Percentiles rank a stretch among this genome's conserved stretches.
Evolutionary conservation across 805 yeast genomes (phyloP).

Genomic region (Yarrowia hollandica): DNA sequence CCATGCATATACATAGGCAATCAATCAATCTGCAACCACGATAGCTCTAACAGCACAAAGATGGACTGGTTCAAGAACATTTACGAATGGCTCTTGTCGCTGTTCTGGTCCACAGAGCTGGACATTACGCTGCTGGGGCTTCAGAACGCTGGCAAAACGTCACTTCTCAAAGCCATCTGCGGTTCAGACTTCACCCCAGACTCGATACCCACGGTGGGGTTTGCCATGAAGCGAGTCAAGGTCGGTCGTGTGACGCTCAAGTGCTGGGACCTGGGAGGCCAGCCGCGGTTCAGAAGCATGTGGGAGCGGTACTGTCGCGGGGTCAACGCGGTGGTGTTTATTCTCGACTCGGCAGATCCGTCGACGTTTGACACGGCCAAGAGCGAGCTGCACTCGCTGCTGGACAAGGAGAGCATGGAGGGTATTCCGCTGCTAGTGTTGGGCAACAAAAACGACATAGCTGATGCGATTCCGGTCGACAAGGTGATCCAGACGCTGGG

Average conservation of each 20-base stretch:
- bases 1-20: no score
- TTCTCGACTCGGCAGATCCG: slow-evolving; percentile 43
- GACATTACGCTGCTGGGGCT: slow-evolving; percentile 43
- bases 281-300: slow-evolving; percentile 44
- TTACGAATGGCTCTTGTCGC: slow-evolving; percentile 40
- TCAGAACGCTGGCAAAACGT: slow-evolving; percentile 45
- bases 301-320: slow-evolving; percentile 46
- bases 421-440: slow-evolving; percentile 43
- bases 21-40: no score
- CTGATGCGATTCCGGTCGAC: slow-evolving; percentile 40
- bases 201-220: slow-evolving; percentile 45
- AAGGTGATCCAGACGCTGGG: slow-evolving; percentile 40
- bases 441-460: slow-evolving; percentile 43
- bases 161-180: slow-evolving; percentile 40
- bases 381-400: slow-evolving; percentile 40
- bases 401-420: slow-evolving; percentile 38
- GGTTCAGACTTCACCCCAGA: slow-evolving; percentile 42
- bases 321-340: slow-evolving; percentile 43
- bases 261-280: slow-evolving; percentile 47
- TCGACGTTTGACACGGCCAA: slow-evolving; percentile 40
- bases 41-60: not conserved
- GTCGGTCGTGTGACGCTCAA: slow-evolving; percentile 43
- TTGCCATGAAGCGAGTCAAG: slow-evolving; percentile 42
- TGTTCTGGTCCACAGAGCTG: slow-evolving; percentile 41
- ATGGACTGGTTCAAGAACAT: slow-evolving; percentile 30